Evolutionary conservation across 306 rosid species (phyloP).

Genomic region (Hippophae rhamnoides): DNA sequence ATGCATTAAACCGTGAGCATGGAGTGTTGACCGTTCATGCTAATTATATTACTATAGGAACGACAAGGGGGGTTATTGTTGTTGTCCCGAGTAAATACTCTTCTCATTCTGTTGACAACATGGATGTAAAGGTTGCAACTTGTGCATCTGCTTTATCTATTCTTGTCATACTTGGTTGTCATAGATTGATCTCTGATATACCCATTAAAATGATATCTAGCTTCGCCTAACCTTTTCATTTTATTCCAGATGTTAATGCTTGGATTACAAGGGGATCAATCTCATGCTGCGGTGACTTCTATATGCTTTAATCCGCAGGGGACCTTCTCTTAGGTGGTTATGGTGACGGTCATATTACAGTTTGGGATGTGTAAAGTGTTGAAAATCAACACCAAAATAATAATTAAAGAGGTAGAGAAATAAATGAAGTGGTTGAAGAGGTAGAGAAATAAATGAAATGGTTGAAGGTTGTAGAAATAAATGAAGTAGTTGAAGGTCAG

Average conservation of each 20-base stretch:
- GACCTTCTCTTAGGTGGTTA: slow-evolving; percentile 95
- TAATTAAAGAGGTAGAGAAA: too few relatives aligned
- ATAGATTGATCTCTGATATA: not conserved
- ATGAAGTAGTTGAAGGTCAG: too few relatives aligned
- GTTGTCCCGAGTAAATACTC: slow-evolving; percentile 78
- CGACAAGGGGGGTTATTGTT: slow-evolving; percentile 70
- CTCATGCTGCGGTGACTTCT: slow-evolving; percentile 70
- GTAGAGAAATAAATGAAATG: too few relatives aligned
- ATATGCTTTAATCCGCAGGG: slow-evolving; percentile 89
- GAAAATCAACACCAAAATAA: too few relatives aligned
- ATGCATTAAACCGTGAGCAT: slow-evolving; percentile 62
- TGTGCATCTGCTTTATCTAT: not conserved
- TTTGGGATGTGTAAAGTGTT: slow-evolving; percentile 78
- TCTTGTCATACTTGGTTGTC: not conserved
- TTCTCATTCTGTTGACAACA: slow-evolving; percentile 56
- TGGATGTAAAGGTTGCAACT: slow-evolving; percentile 67
- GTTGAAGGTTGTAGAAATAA: too few relatives aligned
- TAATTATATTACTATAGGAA: slow-evolving; percentile 81
- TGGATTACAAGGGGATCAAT: slow-evolving; percentile 73
- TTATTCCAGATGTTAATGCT: slow-evolving; percentile 66
- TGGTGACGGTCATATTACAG: slow-evolving; percentile 72
- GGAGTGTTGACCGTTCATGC: slow-evolving; percentile 78
- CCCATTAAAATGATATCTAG: not conserved
- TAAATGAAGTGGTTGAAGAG: too few relatives aligned
- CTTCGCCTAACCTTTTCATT: slow-evolving; percentile 18